phyloP scores from a whole-genome alignment of 768 basidiomycete genomes.

The Russula griseocarnosa region DNA sequence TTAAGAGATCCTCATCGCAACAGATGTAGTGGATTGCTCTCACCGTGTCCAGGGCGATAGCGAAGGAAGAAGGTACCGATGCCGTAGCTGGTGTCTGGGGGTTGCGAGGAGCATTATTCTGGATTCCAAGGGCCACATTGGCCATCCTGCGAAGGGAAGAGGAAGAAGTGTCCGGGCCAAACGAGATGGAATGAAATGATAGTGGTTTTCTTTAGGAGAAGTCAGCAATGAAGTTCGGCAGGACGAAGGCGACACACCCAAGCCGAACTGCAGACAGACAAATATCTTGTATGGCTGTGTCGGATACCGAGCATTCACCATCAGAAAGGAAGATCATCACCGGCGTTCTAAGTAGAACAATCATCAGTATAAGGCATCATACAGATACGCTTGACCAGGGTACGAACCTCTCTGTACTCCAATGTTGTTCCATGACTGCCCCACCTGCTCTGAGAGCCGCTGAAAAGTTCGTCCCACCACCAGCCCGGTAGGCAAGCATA shows the following conservation, averaged over 20 bases:
- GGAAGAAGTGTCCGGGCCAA: slow-evolving; percentile 41
- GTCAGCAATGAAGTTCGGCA: neutral
- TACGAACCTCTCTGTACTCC: slow-evolving; percentile 49
- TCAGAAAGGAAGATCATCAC: slow-evolving; percentile 58
- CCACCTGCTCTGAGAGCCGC: slow-evolving; percentile 40
- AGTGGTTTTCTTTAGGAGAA: slow-evolving; percentile 43
- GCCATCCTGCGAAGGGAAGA: slow-evolving; percentile 46
- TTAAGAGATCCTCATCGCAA: neutral
- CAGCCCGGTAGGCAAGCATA: slow-evolving; percentile 36
- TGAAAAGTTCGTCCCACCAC: slow-evolving; percentile 45
- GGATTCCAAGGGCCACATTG: slow-evolving; percentile 45
- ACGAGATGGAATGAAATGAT: slow-evolving; percentile 56
- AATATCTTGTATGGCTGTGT: slow-evolving; percentile 41
- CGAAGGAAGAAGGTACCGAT: slow-evolving; percentile 37
- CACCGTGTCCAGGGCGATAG: slow-evolving; percentile 37
- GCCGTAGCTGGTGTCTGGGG: slow-evolving; percentile 23
- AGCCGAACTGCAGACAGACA: slow-evolving; percentile 42
- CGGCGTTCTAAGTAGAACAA: slow-evolving; percentile 39
- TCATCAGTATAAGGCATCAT: neutral
- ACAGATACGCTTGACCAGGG: neutral
- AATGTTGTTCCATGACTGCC: slow-evolving; percentile 41
- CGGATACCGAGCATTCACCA: slow-evolving; percentile 44
- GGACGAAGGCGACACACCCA: slow-evolving; percentile 36
- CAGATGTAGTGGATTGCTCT: neutral
- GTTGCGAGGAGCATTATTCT: slow-evolving; percentile 44